Evolutionary conservation across 768 basidiomycete genomes (phyloP), one percentile per base, ranked within the genome.

Genomic region (Exidia glandulosa): DNA sequence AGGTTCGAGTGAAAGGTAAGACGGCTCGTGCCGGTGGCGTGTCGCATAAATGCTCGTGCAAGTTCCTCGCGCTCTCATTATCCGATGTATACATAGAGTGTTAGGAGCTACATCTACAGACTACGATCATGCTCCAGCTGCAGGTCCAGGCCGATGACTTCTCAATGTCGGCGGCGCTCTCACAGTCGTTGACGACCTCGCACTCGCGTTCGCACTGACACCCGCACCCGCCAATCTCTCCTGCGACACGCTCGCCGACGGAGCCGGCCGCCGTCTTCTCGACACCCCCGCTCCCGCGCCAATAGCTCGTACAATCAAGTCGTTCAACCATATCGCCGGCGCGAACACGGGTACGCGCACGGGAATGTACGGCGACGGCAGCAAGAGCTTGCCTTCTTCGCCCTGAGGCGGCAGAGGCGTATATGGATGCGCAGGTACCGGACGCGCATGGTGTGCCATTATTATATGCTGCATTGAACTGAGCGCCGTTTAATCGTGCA

Each of bases 281-380:
- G n/a, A n/a, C n/a, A 37, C 32, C 10, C 70, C 62, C 2, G 66
- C 78, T 9, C 82, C 80, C 32, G 86, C 72, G 62, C 82, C 86
- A 32, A 89, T 72, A 16, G 84, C 69, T 29, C 75, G 75, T 33
- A 91, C 84, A 59, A 91, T 76, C 59, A 74, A 69, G 64, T 91
- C 86, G 66, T 93, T 90, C 9, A 91, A 71, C 75, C 81, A 81
- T 61, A 92, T 81, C 6, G 92, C 87, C 14, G 79, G 69, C 0
- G 79, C 79, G 68, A 94, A 92, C 54, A 93, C 76, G 0, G 85
- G 90, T 19, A 94, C 67, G 50, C 90, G 85, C 62, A 90, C 87
- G 0, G 92, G 92, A 36, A 94, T 65, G 66, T 84, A 83, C 1
- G 89, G 88, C 32, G 86, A 88, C 5, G 88, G 86, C 67, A 88